A percentile compares a stretch with the other conserved stretches of the same genome.
Evolutionary conservation across 108 stramenopile species (phyloP).

Genomic region (Cyclotella choctawhatcheeana): DNA sequence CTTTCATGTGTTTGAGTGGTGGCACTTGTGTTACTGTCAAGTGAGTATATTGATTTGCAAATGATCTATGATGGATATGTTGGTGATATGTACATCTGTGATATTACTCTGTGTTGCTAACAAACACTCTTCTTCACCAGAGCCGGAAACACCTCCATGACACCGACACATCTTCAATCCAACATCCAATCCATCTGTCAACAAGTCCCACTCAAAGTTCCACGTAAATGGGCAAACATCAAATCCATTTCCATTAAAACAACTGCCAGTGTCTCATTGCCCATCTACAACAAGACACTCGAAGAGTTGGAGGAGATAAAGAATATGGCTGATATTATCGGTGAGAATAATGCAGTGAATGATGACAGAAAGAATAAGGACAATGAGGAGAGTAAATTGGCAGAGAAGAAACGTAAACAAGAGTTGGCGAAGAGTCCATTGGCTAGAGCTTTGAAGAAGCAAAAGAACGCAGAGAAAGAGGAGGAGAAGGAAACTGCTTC

Average conservation of each 20-base stretch:
- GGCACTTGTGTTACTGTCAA: slow-evolving; percentile 87
- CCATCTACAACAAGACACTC: slow-evolving; percentile 85
- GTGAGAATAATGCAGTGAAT: slow-evolving; percentile 6
- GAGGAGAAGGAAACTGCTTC: too few species aligned
- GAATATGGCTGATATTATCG: slow-evolving; percentile 38
- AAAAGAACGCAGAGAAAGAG: slow-evolving; percentile 43
- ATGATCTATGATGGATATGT: neutral
- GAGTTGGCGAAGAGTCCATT: slow-evolving; percentile 59
- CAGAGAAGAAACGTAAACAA: slow-evolving; percentile 25
- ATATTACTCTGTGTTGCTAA: neutral
- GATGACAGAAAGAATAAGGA: slow-evolving; percentile 7
- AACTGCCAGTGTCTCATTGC: slow-evolving; percentile 74
- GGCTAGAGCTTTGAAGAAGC: slow-evolving; percentile 82
- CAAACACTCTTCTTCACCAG: slow-evolving; percentile 5
- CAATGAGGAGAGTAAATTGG: slow-evolving; percentile 18
- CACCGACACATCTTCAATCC: slow-evolving; percentile 61
- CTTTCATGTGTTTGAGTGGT: slow-evolving; percentile 74
- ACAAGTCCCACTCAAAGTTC: slow-evolving; percentile 69
- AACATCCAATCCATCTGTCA: slow-evolving; percentile 74
- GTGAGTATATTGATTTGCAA: slow-evolving; percentile 32
- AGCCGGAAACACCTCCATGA: slow-evolving; percentile 85
- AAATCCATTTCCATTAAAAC: slow-evolving; percentile 86
- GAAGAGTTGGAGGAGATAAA: slow-evolving; percentile 70
- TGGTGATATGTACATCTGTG: neutral
- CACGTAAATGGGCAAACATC: slow-evolving; percentile 90